These are phyloP conservation scores for Colletotrichum sp. DNA, from an alignment of 2,329 filamentous ascomycete species.

Conservation along the genomic window DNA sequence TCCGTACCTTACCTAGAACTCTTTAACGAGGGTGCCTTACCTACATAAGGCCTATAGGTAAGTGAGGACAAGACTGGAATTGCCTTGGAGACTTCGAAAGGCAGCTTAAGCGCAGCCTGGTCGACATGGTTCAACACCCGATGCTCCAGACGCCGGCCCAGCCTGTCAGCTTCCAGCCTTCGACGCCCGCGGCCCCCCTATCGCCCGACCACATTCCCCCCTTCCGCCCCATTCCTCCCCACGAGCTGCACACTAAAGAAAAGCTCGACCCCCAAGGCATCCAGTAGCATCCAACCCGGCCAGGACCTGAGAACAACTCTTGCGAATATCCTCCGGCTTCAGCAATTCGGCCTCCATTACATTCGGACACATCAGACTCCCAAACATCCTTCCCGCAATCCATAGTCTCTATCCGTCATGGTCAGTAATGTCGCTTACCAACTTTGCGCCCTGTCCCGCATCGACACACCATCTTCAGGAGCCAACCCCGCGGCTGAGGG, in stretches of 20 bases:
- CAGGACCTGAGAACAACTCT: slow-evolving; percentile 13
- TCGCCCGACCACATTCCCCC: slow-evolving; percentile 11
- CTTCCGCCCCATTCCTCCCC: slow-evolving; percentile 19
- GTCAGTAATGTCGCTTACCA: neutral
- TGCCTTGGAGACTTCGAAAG: neutral
- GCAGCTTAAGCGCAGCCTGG: neutral
- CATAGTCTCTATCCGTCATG: slow-evolving; percentile 1
- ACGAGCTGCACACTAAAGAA: slow-evolving; percentile 23
- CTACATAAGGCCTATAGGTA: neutral
- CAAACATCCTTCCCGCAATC: neutral
- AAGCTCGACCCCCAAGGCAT: slow-evolving; percentile 20
- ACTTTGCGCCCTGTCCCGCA: neutral
- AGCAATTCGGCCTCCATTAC: neutral
- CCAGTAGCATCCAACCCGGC: slow-evolving; percentile 4
- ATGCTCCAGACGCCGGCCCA: neutral
- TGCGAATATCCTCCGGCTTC: slow-evolving; percentile 7
- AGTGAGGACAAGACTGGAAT: neutral
- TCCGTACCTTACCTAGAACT: neutral
- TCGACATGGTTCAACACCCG: neutral
- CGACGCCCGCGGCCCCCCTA: slow-evolving; percentile 12
- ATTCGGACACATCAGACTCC: neutral
- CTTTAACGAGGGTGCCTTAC: neutral
- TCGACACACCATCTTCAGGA: neutral
- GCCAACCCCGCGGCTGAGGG: slow-evolving; percentile 19
- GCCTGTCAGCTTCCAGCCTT: slow-evolving; percentile 15